phyloP scores from a whole-genome alignment of 345 rosid species.

The Salix arbutifolia region DNA sequence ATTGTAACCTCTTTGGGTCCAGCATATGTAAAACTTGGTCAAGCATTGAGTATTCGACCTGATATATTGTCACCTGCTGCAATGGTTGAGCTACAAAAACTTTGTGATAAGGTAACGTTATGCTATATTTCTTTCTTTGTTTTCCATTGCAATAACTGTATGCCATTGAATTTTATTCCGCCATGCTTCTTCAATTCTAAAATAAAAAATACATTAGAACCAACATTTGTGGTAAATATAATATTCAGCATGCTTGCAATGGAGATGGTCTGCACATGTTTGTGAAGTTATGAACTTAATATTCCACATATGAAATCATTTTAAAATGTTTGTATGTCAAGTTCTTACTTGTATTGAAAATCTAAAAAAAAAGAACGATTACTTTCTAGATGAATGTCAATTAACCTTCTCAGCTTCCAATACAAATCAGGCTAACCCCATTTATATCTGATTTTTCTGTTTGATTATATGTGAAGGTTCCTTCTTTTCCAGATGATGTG shows the following conservation, averaged over 20 bases:
- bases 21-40: slow-evolving; percentile 95
- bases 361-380: background rate
- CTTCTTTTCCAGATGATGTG: slow-evolving; percentile 94
- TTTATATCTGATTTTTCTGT: slow-evolving; percentile 24
- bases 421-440: background rate
- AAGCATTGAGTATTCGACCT: slow-evolving; percentile 96
- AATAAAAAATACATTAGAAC: background rate
- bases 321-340: background rate
- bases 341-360: background rate
- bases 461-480: slow-evolving; percentile 64
- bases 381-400: background rate
- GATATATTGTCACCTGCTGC: slow-evolving; percentile 92
- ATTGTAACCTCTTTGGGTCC: slow-evolving; percentile 98
- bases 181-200: background rate
- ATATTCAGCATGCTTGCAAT: background rate
- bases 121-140: slow-evolving; percentile 3
- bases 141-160: background rate
- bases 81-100: slow-evolving; percentile 93
- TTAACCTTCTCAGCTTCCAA: background rate
- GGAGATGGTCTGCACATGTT: background rate
- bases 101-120: slow-evolving; percentile 81
- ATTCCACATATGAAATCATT: background rate
- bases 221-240: background rate
- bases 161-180: background rate
- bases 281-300: background rate